Percentiles rank a stretch among this genome's conserved stretches.
Evolutionary conservation across 768 basidiomycete species (phyloP).

Genomic region (Stropharia rugosoannulata): DNA sequence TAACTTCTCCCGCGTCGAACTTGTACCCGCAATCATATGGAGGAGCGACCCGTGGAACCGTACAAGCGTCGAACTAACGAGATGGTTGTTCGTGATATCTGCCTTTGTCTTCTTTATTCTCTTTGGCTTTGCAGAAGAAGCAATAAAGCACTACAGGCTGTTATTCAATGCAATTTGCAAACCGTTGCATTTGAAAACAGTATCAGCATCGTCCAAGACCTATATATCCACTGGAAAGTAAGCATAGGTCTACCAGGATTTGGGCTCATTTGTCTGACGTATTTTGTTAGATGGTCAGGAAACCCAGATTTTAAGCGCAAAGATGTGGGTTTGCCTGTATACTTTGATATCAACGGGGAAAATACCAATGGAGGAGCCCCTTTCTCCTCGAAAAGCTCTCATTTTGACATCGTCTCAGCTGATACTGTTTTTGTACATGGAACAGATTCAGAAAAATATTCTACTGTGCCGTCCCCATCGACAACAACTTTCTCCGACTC

Average conservation of each 20-base stretch:
- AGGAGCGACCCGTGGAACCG: neutral
- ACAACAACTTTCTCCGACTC: no score
- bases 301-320: no score
- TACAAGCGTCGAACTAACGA: neutral
- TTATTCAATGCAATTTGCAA: slow-evolving; percentile 31
- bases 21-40: neutral
- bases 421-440: no score
- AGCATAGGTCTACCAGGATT: no score
- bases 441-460: neutral
- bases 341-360: no score
- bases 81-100: slow-evolving; percentile 20
- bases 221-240: no score
- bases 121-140: slow-evolving; percentile 55
- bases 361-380: no score
- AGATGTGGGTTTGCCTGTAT: no score
- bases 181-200: slow-evolving; percentile 17
- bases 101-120: slow-evolving; percentile 50
- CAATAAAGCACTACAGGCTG: slow-evolving; percentile 38
- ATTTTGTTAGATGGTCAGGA: no score
- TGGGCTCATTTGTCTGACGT: no score
- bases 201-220: no score
- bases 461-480: neutral
- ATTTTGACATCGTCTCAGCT: neutral
- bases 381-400: neutral
- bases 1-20: neutral